Base-by-base conservation (phyloP, 306 rosid species). In the Vicia sativa region DNA sequence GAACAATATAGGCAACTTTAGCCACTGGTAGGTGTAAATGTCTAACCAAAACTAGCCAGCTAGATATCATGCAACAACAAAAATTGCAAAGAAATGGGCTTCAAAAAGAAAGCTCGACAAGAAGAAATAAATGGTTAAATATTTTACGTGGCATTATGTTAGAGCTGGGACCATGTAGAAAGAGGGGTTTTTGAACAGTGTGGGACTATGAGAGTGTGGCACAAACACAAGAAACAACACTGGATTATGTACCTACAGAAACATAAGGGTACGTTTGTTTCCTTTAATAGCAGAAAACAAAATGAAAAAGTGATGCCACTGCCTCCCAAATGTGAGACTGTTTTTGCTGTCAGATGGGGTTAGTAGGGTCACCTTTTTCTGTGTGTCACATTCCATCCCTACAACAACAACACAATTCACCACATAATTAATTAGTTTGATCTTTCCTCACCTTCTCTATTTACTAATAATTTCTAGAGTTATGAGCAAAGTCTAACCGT, bases 311-410 rank as follows among this genome's bases (percentile, higher is more conserved):
- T 41, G 78, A 73, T 69, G 72, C 73, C 62, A 45, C 62, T 69
- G 74, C 81, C 63, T 56, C 72, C 77, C 77, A 67, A 50, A 60
- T 56, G 16, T 49, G 73, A 53, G 62, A 46, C 53, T 45, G 52
- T 25, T 26, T 25, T 56, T 19, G 79, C 49, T 68, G 80, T 68
- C 85, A 76, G 70, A 76, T 28, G 38, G 79, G 65, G 52, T 42
- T 54, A 53, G 82, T 74, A 77, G 77, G 83, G 68, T 44, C 75
- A 71, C 38, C 78, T 74, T 58, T 78, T 76, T 34, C 38, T 68
- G 81, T 44, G 78, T 69, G 28, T 52, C 87, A 73, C 59, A 84
- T 80, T 85, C 80, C 67, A 72, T 71, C 70, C 52, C 37, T 65
- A 37, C 62, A 11, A 50, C 7, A 7, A 63, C 58, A 3, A 53